Percentiles rank a stretch among this genome's conserved stretches.
Conservation (phyloP, 2,329 filamentous ascomycete genomes). For the Sphaerulina populicola region DNA sequence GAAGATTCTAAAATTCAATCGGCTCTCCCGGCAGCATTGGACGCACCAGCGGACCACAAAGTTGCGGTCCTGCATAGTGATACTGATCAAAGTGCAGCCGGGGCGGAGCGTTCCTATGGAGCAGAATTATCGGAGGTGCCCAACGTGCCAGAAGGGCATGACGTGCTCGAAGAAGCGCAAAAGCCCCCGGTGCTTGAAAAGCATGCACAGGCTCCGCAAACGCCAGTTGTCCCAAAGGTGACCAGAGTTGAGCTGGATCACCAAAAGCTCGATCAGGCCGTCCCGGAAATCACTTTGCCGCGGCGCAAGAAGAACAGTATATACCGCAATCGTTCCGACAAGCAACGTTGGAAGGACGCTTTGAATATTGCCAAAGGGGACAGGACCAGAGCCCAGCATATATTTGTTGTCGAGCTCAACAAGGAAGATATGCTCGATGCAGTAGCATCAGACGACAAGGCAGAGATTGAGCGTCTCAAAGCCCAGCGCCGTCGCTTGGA, state of each 20-base stretch:
- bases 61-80: too few relatives aligned
- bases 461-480: conserved; percentile 10
- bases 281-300: conserved; percentile 2
- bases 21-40: too few relatives aligned
- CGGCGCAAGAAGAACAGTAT: background rate
- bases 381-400: conserved; percentile 1
- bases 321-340: background rate
- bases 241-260: background rate
- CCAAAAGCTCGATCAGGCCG: background rate
- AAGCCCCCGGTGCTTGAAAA: background rate
- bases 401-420: conserved; percentile 8
- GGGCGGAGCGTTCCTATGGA: too few relatives aligned
- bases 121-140: too few relatives aligned
- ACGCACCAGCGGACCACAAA: too few relatives aligned
- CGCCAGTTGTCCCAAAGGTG: background rate
- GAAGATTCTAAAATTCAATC: too few relatives aligned
- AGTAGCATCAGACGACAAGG: conserved; percentile 5
- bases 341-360: conserved; percentile 12
- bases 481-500: conserved; percentile 8
- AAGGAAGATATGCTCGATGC: conserved; percentile 13
- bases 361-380: conserved; percentile 5
- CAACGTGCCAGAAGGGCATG: background rate
- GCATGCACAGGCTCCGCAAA: background rate
- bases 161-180: background rate
- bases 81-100: too few relatives aligned